Base-by-base conservation (phyloP, 202 grass and related monocot species). In the Bolboschoenoplectus hybrid region DNA sequence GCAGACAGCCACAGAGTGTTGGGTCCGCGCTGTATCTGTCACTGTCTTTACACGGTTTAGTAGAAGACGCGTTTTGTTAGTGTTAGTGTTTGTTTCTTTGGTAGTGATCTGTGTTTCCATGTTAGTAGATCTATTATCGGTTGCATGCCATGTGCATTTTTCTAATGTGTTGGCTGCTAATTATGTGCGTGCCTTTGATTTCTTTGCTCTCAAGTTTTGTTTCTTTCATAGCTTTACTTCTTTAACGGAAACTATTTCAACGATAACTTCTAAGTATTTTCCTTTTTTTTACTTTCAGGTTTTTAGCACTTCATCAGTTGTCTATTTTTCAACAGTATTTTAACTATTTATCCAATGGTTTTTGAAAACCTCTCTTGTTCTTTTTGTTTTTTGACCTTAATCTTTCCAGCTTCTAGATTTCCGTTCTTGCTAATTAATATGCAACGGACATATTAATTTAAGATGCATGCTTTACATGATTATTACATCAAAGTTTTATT, bases 71-170 rank as follows among this genome's bases (percentile, higher is more conserved):
- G 75, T 77, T 77, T 55, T 2, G 17, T 55, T 80, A 80, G 52
- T 6, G 74, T 78, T 78, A 26, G 26, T 57, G 51, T n/a, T 56
- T 55, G 50, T 52, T 72, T 72, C 3, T 13, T 72, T 72, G 41
- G 2, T 72, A 46, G 41, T 45, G 70, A 74, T 45, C 45, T 74
- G 70, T 49, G 70, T 74, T 50, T 74, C 45, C 34, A 16, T 34
- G 17, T 73, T 51, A 74, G 45, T 26, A 26, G 26, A 26, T 26
- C 26, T 26, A 74, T 74, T 9, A 16, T 70, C 2, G 43, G 47
- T 55, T 77, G 50, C 73, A 77, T 77, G 26, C 8, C 32, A 77
- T 77, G 73, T 77, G 73, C 50, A 52, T 39, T 77, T 26, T 77
- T 77, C 41, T 56, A 77, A 77, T 77, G 4, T n/a, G 12, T 55